Percentiles rank a stretch among this genome's conserved stretches.
phyloP scores from a whole-genome alignment of 2,329 filamentous ascomycete genomes.

The Blastomyces parvus region DNA sequence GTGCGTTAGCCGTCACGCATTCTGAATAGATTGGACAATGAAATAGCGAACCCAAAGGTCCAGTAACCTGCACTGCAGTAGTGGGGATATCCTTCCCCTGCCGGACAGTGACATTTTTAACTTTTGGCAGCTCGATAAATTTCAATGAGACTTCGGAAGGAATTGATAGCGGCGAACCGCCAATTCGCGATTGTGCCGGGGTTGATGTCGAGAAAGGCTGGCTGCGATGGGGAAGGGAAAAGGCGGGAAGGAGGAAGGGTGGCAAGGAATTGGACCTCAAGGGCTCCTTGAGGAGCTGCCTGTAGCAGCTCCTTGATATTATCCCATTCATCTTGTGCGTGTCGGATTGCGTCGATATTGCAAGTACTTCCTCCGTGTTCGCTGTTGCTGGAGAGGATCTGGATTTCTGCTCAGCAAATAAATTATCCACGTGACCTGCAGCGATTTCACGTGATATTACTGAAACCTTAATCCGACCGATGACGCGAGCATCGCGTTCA shows the following conservation, averaged over 20 bases:
- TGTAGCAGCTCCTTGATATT: conserved; percentile 51
- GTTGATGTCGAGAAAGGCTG: conserved; percentile 64
- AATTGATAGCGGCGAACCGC: conserved; percentile 66
- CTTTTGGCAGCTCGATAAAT: conserved; percentile 55
- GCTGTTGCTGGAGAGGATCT: conserved; percentile 2
- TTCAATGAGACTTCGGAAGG: conserved; percentile 73
- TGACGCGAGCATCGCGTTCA: neutral
- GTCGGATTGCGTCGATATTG: conserved; percentile 8
- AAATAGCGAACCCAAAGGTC: conserved; percentile 58
- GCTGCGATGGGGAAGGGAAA: conserved; percentile 39
- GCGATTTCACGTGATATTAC: neutral
- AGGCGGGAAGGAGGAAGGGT: conserved; percentile 62
- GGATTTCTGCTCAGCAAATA: neutral
- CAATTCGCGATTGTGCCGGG: conserved; percentile 67
- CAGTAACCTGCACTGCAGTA: conserved; percentile 61
- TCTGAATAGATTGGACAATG: conserved; percentile 9
- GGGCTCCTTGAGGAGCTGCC: conserved; percentile 45
- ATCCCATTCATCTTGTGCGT: conserved; percentile 53
- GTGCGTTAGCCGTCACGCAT: conserved; percentile 12
- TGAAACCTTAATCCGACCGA: neutral
- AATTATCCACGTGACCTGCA: neutral
- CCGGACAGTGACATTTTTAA: conserved; percentile 41
- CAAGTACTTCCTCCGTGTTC: neutral
- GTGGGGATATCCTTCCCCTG: conserved; percentile 45
- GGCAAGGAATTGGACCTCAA: conserved; percentile 49